phyloP scores from a whole-genome alignment of 2,329 filamentous ascomycete genomes.

The Lasiodiplodia sp. region DNA sequence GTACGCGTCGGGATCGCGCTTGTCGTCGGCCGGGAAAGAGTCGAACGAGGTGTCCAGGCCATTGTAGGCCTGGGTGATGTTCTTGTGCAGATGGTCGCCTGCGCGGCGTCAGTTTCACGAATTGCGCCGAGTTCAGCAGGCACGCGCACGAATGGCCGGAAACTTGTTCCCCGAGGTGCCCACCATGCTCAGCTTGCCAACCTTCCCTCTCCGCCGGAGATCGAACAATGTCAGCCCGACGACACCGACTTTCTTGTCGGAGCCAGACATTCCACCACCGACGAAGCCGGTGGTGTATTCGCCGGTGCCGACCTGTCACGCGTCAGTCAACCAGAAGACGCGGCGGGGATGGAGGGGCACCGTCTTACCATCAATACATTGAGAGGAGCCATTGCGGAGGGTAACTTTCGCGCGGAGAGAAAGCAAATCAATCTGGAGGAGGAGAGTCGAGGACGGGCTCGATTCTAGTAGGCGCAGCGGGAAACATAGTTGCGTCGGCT shows the following conservation, averaged over 20 bases:
- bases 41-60: constrained; percentile 84
- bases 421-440: neutral
- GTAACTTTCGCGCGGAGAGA: neutral
- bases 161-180: constrained; percentile 90
- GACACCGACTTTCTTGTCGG: constrained; percentile 96
- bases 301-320: constrained; percentile 76
- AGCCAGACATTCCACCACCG: constrained; percentile 79
- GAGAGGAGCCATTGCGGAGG: constrained; percentile 54
- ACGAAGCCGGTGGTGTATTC: constrained; percentile 92
- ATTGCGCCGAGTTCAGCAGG: neutral
- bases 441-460: neutral
- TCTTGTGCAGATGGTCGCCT: constrained; percentile 85
- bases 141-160: constrained; percentile 79
- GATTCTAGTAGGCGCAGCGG: constrained; percentile 12
- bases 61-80: constrained; percentile 89
- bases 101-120: constrained; percentile 22
- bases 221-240: constrained; percentile 91
- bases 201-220: constrained; percentile 85
- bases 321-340: constrained; percentile 6
- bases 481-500: constrained; percentile 21
- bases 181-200: constrained; percentile 85
- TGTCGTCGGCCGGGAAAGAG: constrained; percentile 78
- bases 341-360: constrained; percentile 5
- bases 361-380: constrained; percentile 57
- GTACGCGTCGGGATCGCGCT: constrained; percentile 81